Evolutionary conservation across 2,329 filamentous ascomycete species (phyloP).

Genomic region (Colletotrichum lini): DNA sequence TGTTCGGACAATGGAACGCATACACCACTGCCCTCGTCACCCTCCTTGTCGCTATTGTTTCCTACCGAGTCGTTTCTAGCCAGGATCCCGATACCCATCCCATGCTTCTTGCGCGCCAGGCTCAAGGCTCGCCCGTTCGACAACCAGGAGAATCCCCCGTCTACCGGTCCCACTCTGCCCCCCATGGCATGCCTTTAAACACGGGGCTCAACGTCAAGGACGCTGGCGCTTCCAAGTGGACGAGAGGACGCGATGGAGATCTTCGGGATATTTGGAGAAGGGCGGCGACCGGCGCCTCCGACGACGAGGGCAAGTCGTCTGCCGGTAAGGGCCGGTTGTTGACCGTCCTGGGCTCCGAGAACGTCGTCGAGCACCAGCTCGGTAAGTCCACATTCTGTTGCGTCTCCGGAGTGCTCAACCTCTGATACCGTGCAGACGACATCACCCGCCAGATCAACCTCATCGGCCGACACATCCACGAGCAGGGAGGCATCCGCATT

Average conservation of each 20-base stretch:
- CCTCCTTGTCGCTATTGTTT: conserved; percentile 75
- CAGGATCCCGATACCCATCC: conserved; percentile 93
- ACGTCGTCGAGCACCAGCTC: conserved; percentile 79
- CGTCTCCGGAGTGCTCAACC: background rate
- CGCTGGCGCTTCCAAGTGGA: conserved; percentile 84
- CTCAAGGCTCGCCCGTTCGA: conserved; percentile 82
- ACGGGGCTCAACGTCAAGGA: conserved; percentile 87
- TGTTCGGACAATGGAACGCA: conserved; percentile 85
- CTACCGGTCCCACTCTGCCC: conserved; percentile 87
- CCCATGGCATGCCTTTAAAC: conserved; percentile 86
- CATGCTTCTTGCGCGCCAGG: conserved; percentile 89
- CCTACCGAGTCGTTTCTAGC: conserved; percentile 78
- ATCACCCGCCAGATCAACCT: conserved; percentile 90
- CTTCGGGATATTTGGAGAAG: conserved; percentile 91
- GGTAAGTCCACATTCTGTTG: conserved; percentile 55
- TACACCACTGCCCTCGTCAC: conserved; percentile 82
- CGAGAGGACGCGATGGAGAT: conserved; percentile 87
- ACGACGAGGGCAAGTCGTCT: conserved; percentile 72
- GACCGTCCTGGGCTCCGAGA: conserved; percentile 84
- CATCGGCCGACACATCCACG: conserved; percentile 82
- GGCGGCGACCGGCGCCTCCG: conserved; percentile 74
- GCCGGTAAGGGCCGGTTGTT: conserved; percentile 79
- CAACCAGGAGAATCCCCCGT: conserved; percentile 88
- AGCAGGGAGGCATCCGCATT: conserved; percentile 81
- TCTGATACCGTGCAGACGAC: conserved; percentile 64